Evolutionary conservation across 805 yeast species (phyloP).

Genomic region (Cephaloascus albidus): DNA sequence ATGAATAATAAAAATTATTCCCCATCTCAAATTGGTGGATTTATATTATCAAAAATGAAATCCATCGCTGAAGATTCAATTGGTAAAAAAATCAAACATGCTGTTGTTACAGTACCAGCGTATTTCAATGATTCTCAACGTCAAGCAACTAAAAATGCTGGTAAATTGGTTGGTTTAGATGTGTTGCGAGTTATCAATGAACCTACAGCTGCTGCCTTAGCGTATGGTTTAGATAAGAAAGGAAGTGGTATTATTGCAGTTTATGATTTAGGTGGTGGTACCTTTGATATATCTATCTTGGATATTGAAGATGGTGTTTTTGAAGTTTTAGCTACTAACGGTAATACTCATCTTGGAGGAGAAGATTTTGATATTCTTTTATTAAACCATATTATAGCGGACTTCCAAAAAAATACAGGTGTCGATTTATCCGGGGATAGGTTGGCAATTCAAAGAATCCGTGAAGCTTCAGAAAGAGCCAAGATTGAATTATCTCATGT

Average conservation of each 20-base stretch:
- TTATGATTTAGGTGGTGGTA: slow-evolving; percentile 80
- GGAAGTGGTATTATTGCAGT: slow-evolving; percentile 46
- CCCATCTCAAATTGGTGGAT: slow-evolving; percentile 68
- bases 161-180: slow-evolving; percentile 64
- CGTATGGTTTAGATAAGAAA: slow-evolving; percentile 62
- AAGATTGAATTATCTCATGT: slow-evolving; percentile 70
- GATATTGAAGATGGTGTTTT: slow-evolving; percentile 77
- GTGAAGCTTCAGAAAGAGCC: slow-evolving; percentile 72
- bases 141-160: slow-evolving; percentile 78
- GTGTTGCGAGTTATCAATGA: slow-evolving; percentile 72
- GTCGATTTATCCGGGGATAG: slow-evolving; percentile 44
- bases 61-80: slow-evolving; percentile 53
- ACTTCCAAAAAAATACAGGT: slow-evolving; percentile 45
- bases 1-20: slow-evolving; percentile 38
- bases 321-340: slow-evolving; percentile 76
- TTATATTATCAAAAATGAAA: slow-evolving; percentile 55
- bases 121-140: slow-evolving; percentile 77
- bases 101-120: slow-evolving; percentile 81
- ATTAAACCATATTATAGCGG: slow-evolving; percentile 44
- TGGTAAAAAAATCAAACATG: slow-evolving; percentile 46
- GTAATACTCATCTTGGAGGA: slow-evolving; percentile 81
- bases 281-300: slow-evolving; percentile 71
- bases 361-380: slow-evolving; percentile 74
- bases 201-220: slow-evolving; percentile 82
- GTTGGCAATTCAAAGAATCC: slow-evolving; percentile 60